phyloP scores from a whole-genome alignment of 2,329 filamentous ascomycete species.

The Diaporthe ilicicola region DNA sequence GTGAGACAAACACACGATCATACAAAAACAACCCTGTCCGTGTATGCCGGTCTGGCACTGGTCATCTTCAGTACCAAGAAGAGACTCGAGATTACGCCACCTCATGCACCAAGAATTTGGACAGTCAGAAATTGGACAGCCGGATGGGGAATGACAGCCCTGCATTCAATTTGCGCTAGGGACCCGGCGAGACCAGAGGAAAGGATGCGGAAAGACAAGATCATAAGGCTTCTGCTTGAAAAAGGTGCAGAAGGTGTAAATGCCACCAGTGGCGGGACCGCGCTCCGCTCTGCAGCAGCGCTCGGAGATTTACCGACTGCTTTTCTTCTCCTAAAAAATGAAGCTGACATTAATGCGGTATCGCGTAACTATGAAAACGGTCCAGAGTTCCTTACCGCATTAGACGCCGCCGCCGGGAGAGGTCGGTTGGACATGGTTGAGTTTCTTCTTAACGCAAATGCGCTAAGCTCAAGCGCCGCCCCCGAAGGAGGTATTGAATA shows the following conservation, averaged over 20 bases:
- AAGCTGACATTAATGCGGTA: background rate
- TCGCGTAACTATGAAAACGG: background rate
- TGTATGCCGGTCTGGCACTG: background rate
- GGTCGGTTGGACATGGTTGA: conserved; percentile 25
- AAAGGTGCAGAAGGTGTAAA: background rate
- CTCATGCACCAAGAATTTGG: background rate
- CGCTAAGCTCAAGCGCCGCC: background rate
- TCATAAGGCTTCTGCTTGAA: background rate
- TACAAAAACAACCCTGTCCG: background rate
- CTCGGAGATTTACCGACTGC: background rate
- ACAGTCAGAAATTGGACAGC: background rate
- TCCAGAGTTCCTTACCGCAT: background rate
- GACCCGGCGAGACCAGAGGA: background rate
- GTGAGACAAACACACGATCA: background rate
- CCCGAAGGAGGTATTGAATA: background rate
- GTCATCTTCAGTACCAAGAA: background rate
- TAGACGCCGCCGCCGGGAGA: background rate
- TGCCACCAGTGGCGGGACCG: background rate
- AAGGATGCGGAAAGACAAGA: background rate
- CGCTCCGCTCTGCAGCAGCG: background rate
- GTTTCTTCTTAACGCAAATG: conserved; percentile 24
- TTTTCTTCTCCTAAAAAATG: background rate
- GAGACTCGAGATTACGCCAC: background rate
- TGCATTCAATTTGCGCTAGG: background rate
- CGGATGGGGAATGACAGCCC: background rate